These are phyloP conservation scores for Axilococcus clingmanii DNA, from an alignment of 139 green algal genomes.

Conservation along the genomic window DNA sequence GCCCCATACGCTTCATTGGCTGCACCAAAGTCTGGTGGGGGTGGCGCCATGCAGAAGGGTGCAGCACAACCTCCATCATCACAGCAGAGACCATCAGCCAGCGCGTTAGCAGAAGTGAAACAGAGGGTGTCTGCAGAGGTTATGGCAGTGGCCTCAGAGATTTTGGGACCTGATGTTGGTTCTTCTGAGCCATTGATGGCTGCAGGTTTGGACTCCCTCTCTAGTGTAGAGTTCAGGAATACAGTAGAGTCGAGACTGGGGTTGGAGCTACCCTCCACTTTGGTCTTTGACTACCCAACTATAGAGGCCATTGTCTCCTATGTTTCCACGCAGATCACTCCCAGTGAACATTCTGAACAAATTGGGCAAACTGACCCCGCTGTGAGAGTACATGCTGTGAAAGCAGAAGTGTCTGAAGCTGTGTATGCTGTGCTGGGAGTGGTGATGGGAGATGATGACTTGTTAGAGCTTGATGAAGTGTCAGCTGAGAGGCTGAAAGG, in stretches of 20 bases:
- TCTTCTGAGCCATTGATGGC: constrained; percentile 56
- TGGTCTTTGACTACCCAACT: constrained; percentile 53
- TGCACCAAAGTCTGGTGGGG: too few species aligned
- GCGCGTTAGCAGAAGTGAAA: too few species aligned
- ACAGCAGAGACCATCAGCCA: too few species aligned
- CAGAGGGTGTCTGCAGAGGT: neutral
- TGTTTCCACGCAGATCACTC: neutral
- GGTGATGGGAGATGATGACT: neutral
- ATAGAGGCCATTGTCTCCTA: constrained; percentile 8
- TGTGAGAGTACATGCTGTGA: neutral
- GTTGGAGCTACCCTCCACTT: constrained; percentile 36
- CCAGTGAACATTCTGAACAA: constrained; percentile 1
- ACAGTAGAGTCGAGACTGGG: constrained; percentile 29
- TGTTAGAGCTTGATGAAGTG: neutral
- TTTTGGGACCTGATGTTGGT: constrained; percentile 31
- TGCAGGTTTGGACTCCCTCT: constrained; percentile 66
- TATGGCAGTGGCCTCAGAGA: neutral
- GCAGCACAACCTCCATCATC: too few species aligned
- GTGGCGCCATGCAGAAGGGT: too few species aligned
- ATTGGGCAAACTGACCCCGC: neutral
- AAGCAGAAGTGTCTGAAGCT: neutral
- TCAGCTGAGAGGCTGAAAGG: neutral
- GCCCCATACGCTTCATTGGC: neutral
- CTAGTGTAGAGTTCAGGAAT: constrained; percentile 59
- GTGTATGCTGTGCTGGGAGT: neutral